A percentile compares a stretch with the other conserved stretches of the same genome.
phyloP scores from a whole-genome alignment of 768 basidiomycete species.

The Mycena filopes region DNA sequence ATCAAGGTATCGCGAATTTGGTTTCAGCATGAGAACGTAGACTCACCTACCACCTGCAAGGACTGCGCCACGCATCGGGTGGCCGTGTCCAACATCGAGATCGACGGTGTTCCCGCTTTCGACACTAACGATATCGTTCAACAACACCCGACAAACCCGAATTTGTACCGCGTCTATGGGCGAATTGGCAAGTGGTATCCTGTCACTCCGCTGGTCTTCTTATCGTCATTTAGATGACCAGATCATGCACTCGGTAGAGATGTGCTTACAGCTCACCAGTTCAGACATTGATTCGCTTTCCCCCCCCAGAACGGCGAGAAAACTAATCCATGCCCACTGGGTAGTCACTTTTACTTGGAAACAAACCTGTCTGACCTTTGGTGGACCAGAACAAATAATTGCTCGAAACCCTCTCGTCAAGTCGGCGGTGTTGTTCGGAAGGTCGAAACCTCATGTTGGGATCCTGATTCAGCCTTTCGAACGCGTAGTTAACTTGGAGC shows the following conservation, averaged over 20 bases:
- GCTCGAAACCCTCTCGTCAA: conserved; percentile 6
- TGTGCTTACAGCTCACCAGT: not conserved
- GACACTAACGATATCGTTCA: conserved; percentile 18
- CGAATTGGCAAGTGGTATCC: conserved; percentile 3
- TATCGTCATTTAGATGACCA: conserved; percentile 10
- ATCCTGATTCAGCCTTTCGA: not conserved
- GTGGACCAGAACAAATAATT: conserved; percentile 4
- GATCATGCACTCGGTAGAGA: conserved; percentile 17
- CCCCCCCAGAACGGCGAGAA: conserved; percentile 14
- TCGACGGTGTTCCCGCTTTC: conserved; percentile 9
- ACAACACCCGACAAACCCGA: conserved; percentile 2
- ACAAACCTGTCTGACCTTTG: not conserved
- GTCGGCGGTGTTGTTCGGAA: conserved; percentile 10
- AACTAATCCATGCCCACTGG: conserved; percentile 16
- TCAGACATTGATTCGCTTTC: not conserved
- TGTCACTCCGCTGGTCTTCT: not conserved
- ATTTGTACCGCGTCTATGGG: conserved; percentile 10
- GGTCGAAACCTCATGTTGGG: not conserved
- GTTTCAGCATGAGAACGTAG: not conserved
- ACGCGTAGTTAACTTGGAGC: not conserved
- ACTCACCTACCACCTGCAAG: not conserved
- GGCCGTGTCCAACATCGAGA: conserved; percentile 3
- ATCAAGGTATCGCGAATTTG: conserved; percentile 3
- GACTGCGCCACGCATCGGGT: not conserved
- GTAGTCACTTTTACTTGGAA: not conserved